Base-by-base conservation (phyloP, 2,329 filamentous ascomycete species). In the Didymella pomorum region DNA sequence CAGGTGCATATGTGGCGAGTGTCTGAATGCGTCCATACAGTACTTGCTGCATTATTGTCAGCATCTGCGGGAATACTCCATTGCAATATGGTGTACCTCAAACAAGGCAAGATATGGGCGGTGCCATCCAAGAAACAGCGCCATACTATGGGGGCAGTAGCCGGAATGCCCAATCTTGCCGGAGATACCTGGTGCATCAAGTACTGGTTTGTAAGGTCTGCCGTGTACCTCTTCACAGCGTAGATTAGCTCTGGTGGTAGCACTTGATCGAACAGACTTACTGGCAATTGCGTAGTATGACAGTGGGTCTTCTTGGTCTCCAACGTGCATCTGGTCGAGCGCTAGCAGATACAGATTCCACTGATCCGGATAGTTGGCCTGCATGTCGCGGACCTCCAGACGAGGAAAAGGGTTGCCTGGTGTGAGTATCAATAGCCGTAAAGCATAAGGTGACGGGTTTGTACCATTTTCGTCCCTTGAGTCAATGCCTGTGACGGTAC, bases 41-140 rank as follows among this genome's bases (percentile, higher is more conserved):
- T n/a, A 69, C 58, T 74, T 76, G 68, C 73, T 77, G 9, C 3
- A 8, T 10, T 2, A 7, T 8, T 5, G n/a, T 62, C 9, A 62
- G 33, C 3, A 10, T 10, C 12, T 44, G 42, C 37, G 10, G 58
- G 8, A 7, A 4, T 4, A n/a, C 14, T 20, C 28, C 3, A 21
- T 8, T 12, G 7, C 7, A 7, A 6, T 5, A 7, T 4, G 20
- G 6, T 23, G 47, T 65, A 85, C 84, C 78, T 90, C 82, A 61
- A 81, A 87, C 1, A 89, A 77, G 2, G 84, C 80, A 37, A 96
- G 79, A 74, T 95, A 96, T 0, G 92, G 90, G 21, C 92, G 84
- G 80, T 96, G 92, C 92, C 92, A 96, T 28, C 87, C 84, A n/a
- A 90, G 84, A 72, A 96, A 95, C 14, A 96, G 78, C 31, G 89